Evolutionary conservation across 805 yeast species (phyloP).

Genomic region (Wickerhamomyces rabaulensis): DNA sequence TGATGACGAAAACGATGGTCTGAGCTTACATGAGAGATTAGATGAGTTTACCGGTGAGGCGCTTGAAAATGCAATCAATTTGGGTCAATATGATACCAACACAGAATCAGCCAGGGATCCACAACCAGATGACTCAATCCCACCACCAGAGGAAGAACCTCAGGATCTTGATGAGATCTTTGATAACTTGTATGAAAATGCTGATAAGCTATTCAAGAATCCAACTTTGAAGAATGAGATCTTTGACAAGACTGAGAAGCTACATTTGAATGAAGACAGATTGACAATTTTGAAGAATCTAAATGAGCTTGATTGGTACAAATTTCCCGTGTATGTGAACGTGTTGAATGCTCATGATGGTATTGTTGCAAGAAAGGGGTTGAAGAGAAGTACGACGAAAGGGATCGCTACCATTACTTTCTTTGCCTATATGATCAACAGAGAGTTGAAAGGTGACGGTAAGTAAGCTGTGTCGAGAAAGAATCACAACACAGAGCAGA

Average conservation of each 20-base stretch:
- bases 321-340: conserved; percentile 67
- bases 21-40: conserved; percentile 14
- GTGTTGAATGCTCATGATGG: conserved; percentile 82
- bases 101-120: conserved; percentile 14
- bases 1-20: conserved; percentile 3
- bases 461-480: not conserved
- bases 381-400: conserved; percentile 38
- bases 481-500: not conserved
- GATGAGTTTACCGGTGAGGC: conserved; percentile 23
- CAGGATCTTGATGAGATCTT: conserved; percentile 1
- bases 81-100: conserved; percentile 13
- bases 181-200: not conserved
- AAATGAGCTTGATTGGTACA: conserved; percentile 67
- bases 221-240: conserved; percentile 12
- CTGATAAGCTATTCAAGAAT: conserved; percentile 5
- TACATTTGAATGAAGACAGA: conserved; percentile 35
- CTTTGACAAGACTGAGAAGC: conserved; percentile 13
- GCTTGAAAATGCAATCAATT: conserved; percentile 21
- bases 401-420: conserved; percentile 49
- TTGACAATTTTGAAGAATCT: conserved; percentile 43
- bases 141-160: not conserved
- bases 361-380: conserved; percentile 73
- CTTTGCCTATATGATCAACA: conserved; percentile 33
- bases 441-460: conserved; percentile 9
- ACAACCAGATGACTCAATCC: not conserved